Percentiles rank a stretch among this genome's conserved stretches.
Conservation (phyloP, 352 stramenopile species). For the Phytopythium helicoides region DNA sequence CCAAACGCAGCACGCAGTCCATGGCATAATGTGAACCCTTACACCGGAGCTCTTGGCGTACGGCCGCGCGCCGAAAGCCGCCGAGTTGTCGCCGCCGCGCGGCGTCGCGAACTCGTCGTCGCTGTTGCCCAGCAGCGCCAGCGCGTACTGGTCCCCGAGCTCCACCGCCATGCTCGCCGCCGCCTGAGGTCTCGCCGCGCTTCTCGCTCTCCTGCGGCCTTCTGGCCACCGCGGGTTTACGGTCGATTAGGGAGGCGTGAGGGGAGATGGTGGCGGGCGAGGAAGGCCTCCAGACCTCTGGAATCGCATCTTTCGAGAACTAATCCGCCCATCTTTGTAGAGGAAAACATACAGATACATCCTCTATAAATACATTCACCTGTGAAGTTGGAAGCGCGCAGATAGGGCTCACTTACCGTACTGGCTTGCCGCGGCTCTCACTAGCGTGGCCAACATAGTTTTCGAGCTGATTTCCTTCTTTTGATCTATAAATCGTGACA, state of each 20-base stretch:
- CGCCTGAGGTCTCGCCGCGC: background rate
- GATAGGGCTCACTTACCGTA: slow-evolving; percentile 7
- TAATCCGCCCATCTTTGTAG: background rate
- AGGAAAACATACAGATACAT: background rate
- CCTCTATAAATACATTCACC: background rate
- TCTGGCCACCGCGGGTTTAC: background rate
- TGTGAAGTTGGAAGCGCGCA: background rate
- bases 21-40: slow-evolving; percentile 15
- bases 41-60: slow-evolving; percentile 64
- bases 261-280: background rate
- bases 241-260: background rate
- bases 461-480: too few species aligned
- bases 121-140: slow-evolving; percentile 50
- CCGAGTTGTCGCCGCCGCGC: slow-evolving; percentile 13
- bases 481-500: too few species aligned
- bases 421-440: slow-evolving; percentile 9
- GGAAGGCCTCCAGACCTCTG: slow-evolving; percentile 3
- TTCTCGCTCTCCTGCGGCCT: slow-evolving; percentile 1
- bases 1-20: background rate
- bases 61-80: slow-evolving; percentile 40
- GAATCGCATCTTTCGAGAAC: background rate
- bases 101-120: slow-evolving; percentile 49
- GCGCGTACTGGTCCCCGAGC: slow-evolving; percentile 45
- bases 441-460: too few species aligned
- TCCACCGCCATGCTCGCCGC: slow-evolving; percentile 32